Conservation (phyloP, 2,329 filamentous ascomycete species). For the Cyanodermella asteris region DNA sequence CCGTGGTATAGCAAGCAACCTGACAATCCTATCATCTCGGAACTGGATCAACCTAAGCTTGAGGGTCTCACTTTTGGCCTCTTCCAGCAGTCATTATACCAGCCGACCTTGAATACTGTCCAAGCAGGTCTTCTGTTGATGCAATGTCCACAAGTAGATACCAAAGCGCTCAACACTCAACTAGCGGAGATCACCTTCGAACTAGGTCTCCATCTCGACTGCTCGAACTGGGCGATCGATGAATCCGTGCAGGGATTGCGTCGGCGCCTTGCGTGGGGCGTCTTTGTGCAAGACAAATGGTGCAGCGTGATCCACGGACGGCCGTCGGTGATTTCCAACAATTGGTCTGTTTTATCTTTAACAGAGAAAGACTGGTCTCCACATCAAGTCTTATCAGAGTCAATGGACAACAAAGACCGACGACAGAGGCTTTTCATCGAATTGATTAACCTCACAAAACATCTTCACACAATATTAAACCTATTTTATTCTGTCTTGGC, state of each 20-base stretch:
- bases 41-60: constrained; percentile 12
- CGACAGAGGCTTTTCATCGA: constrained; percentile 22
- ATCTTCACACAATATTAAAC: constrained; percentile 28
- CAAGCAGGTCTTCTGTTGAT: constrained; percentile 33
- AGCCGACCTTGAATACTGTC: constrained; percentile 33
- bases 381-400: constrained; percentile 9
- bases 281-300: constrained; percentile 46
- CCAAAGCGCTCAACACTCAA: constrained; percentile 29
- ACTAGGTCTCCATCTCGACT: constrained; percentile 38
- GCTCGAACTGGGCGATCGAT: constrained; percentile 39
- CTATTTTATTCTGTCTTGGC: constrained; percentile 29
- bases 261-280: constrained; percentile 39
- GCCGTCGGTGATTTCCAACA: constrained; percentile 31
- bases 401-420: constrained; percentile 6
- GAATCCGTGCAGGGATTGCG: constrained; percentile 40
- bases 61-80: constrained; percentile 21
- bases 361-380: constrained; percentile 17
- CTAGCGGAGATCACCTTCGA: constrained; percentile 36
- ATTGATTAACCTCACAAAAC: constrained; percentile 29
- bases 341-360: constrained; percentile 32
- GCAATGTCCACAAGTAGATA: constrained; percentile 25
- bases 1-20: too few relatives aligned
- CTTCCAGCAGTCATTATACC: constrained; percentile 25
- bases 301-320: constrained; percentile 34
- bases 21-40: constrained; percentile 2